Conservation (phyloP, 352 stramenopile species). For the Phytophthora citrophthora region DNA sequence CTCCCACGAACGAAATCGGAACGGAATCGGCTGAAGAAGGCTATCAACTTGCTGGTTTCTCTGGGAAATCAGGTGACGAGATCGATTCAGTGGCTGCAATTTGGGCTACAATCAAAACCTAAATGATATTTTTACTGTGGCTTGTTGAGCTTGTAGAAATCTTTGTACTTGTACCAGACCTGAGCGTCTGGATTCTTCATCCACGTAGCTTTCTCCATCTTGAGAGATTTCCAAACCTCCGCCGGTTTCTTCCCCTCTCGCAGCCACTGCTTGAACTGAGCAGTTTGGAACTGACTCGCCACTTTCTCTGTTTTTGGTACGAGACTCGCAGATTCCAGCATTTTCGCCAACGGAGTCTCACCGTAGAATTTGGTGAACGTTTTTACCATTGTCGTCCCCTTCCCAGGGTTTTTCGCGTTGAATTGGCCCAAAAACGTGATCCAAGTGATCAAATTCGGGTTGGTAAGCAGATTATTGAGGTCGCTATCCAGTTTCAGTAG, state of each 20-base stretch:
- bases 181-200: neutral
- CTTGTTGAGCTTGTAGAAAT: slow-evolving; percentile 1
- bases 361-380: neutral
- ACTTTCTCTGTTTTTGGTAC: neutral
- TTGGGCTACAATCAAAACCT: neutral
- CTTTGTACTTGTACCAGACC: slow-evolving; percentile 5
- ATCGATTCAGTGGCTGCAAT: neutral
- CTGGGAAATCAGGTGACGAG: neutral
- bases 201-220: neutral
- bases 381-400: neutral
- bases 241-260: neutral
- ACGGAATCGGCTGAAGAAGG: neutral
- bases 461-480: neutral
- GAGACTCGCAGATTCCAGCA: neutral
- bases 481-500: neutral
- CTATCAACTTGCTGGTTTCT: neutral
- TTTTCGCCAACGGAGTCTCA: neutral
- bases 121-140: neutral
- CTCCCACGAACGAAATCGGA: neutral
- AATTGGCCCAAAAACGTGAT: neutral
- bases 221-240: neutral
- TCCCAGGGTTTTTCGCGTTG: neutral
- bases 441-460: neutral
- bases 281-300: neutral
- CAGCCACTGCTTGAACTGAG: neutral